Evolutionary conservation across 1,284 basidiomycete species (phyloP), one percentile per base, ranked within the genome.

Genomic region (Takashimella tepidaria): DNA sequence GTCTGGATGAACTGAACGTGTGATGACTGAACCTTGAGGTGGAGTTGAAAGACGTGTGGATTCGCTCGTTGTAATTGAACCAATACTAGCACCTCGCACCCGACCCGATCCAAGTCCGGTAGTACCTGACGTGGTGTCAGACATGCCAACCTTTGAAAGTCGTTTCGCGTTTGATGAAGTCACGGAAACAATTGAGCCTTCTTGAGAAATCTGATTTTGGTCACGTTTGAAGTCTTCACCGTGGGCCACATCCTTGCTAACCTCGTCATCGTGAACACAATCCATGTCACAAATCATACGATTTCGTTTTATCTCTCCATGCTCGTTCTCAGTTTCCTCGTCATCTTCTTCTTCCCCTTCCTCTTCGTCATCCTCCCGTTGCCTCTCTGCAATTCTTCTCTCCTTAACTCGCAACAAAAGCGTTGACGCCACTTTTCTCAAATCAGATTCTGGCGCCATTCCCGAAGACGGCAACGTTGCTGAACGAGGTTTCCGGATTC

Each of bases 11-110:
- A 16, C 16, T 8, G 8, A 37, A 8, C 31, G 31, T 16, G 31
- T 37, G 31, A n/a, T n/a, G n/a, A 37, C 31, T 24, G 57, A 60
- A 3, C 54, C 49, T n/a, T n/a, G n/a, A 12, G 61, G 47, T 16
- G 61, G 53, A 5, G 62, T 60, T 3, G 54, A 58, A 5, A 61
- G 49, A 2, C 60, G 56, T 11, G 64, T 61, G 2, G 64, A 62
- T 11, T 56, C 57, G 31, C 31, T 37, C 0, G 60, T 68, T 5
- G 53, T 55, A 12, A 54, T 25, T 2, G 68, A 66, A 6, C 63
- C 63, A 31, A 64, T 54, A 57, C 65, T 66, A n/a, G 58, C 62
- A 16, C 65, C 62, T 8, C 66, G 59, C 46, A 54, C 44, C 12
- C 63, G 58, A 1, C 60, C 46, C 12, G 22, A 43, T 20, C 20